Percentiles rank a stretch among this genome's conserved stretches.
These are phyloP conservation scores for Boletus pseudo-olivaceus DNA, from an alignment of 768 basidiomycete genomes.

Conservation along the genomic window DNA sequence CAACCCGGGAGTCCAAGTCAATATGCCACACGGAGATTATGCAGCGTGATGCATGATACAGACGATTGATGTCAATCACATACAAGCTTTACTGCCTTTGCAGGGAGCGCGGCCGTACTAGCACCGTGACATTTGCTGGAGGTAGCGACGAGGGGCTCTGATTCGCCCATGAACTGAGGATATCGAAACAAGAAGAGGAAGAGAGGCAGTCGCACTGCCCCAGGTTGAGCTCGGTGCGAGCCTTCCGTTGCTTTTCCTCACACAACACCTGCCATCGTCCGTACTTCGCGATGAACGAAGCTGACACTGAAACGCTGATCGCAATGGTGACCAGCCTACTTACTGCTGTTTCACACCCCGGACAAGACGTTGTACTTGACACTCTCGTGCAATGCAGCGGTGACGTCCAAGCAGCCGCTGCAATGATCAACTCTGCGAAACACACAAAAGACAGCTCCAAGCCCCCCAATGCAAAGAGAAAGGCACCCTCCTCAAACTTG, in stretches of 20 bases:
- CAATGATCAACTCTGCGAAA: constrained; percentile 31
- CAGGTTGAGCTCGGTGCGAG: neutral
- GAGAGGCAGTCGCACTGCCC: neutral
- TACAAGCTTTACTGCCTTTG: constrained; percentile 15
- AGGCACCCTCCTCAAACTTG: constrained; percentile 45
- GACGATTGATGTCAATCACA: neutral
- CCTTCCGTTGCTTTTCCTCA: neutral
- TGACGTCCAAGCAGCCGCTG: constrained; percentile 50
- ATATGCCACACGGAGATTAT: neutral
- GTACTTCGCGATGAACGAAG: constrained; percentile 20
- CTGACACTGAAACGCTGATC: constrained; percentile 66
- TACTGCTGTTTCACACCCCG: constrained; percentile 24
- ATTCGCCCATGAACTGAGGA: constrained; percentile 8
- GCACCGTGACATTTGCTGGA: neutral
- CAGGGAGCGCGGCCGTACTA: neutral
- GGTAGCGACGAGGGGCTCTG: neutral
- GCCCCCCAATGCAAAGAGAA: constrained; percentile 38
- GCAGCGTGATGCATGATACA: too few relatives aligned
- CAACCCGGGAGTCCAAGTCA: neutral
- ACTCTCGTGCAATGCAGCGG: constrained; percentile 56
- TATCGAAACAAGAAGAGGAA: neutral
- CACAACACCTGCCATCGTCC: neutral
- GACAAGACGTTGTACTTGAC: constrained; percentile 49
- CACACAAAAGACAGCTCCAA: constrained; percentile 12
- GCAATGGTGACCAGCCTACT: constrained; percentile 66